Conservation (phyloP, 2,329 filamentous ascomycete genomes). For the Xylaria sp. region DNA sequence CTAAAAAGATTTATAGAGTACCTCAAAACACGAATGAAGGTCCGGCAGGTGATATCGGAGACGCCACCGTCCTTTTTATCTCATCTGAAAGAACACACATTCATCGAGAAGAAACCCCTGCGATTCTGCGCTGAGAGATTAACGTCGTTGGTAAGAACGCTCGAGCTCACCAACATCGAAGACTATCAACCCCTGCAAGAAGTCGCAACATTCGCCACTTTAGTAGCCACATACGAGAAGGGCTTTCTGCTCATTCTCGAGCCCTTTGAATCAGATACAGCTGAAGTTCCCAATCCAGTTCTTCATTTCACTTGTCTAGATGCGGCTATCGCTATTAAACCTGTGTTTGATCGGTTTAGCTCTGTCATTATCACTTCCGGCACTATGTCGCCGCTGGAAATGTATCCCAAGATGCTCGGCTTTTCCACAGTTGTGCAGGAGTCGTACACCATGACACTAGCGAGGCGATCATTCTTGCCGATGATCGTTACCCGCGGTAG, state of each 20-base stretch:
- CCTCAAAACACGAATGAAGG: constrained; percentile 97
- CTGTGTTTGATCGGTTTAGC: constrained; percentile 96
- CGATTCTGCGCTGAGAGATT: constrained; percentile 94
- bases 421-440: constrained; percentile 94
- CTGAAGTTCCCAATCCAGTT: constrained; percentile 95
- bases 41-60: constrained; percentile 95
- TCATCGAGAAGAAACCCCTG: constrained; percentile 95
- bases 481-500: constrained; percentile 97
- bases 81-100: constrained; percentile 94
- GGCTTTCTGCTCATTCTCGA: constrained; percentile 97
- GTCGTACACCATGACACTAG: constrained; percentile 96
- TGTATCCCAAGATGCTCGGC: constrained; percentile 98
- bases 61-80: constrained; percentile 93
- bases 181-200: constrained; percentile 97
- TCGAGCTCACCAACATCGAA: constrained; percentile 97
- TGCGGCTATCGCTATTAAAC: constrained; percentile 96
- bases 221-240: constrained; percentile 96
- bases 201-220: constrained; percentile 95
- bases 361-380: constrained; percentile 99
- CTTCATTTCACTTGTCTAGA: constrained; percentile 97
- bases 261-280: constrained; percentile 93
- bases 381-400: constrained; percentile 95
- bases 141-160: constrained; percentile 91
- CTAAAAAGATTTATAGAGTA: constrained; percentile 98
- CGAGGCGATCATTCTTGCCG: constrained; percentile 91